Base-by-base conservation (phyloP, 352 stramenopile genomes). In the Globisporangium nunn region DNA sequence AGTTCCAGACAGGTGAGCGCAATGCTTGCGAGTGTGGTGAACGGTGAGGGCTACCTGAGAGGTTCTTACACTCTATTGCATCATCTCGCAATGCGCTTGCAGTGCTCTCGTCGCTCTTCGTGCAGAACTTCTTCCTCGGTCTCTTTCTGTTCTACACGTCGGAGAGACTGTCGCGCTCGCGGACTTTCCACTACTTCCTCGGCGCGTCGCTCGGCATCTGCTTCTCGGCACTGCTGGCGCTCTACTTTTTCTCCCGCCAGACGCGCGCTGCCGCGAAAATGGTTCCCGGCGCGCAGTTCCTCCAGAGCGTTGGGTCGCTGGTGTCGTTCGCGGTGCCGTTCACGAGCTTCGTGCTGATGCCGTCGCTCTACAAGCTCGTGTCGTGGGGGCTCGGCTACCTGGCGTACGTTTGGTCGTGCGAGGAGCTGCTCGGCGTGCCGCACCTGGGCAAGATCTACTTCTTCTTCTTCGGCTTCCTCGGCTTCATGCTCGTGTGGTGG, bases 371-470 rank as follows among this genome's bases (percentile, higher is more conserved):
- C 71, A 67, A 73, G 41, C 63, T 91, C 29, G 61, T 75, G 33
- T 68, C 70, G n/a, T 87, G 73, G 75, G 78, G 68, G 2, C 57
- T 80, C 17, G 69, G 64, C n/a, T 90, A 89, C 47, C 37, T 88
- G 17, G 51, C 63, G 17, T 76, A 79, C 52, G 73, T 94, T 35
- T 94, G 84, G 84, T 65, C 71, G 40, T 73, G 70, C 4, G 84
- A 94, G 3, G 68, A 78, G 50, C 63, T 94, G 28, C 72, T 94
- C 23, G 80, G 81, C 7, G 67, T 94, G 6, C 84, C 84, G 40
- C 80, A 94, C 61, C 58, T 94, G 31, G 84, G 84, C 59, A 94
- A 94, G 68, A 77, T 94, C 51, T 94, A 94, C 60, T 92, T 94
- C 35, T 58, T 85, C 28, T 81, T 76, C 56, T 94, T 92, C 57